phyloP scores from a whole-genome alignment of 495 filamentous ascomycete genomes.

The Penicillium maclennaniae region DNA sequence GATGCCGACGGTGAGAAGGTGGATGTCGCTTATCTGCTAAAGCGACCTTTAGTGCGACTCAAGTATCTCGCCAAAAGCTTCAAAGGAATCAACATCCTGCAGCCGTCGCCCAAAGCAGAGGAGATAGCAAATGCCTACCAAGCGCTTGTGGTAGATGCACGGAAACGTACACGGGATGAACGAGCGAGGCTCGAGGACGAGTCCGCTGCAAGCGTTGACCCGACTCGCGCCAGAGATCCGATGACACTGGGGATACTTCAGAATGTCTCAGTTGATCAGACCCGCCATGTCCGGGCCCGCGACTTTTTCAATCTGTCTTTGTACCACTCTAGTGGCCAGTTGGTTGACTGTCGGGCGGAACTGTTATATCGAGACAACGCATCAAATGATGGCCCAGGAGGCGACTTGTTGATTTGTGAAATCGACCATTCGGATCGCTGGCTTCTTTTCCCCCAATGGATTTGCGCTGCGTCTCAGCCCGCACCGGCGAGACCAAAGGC shows the following conservation, averaged over 20 bases:
- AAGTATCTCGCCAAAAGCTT: slow-evolving; percentile 85
- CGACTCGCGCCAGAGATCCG: slow-evolving; percentile 72
- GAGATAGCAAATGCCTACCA: slow-evolving; percentile 58
- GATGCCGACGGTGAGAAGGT: slow-evolving; percentile 80
- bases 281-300: slow-evolving; percentile 74
- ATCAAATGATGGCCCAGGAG: slow-evolving; percentile 49
- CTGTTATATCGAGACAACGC: slow-evolving; percentile 77
- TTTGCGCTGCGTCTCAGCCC: slow-evolving; percentile 66
- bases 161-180: slow-evolving; percentile 78
- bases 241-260: slow-evolving; percentile 66
- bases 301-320: slow-evolving; percentile 86
- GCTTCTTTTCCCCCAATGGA: slow-evolving; percentile 88
- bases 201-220: slow-evolving; percentile 77
- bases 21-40: slow-evolving; percentile 90
- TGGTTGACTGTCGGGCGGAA: slow-evolving; percentile 86
- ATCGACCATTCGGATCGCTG: slow-evolving; percentile 71
- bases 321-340: slow-evolving; percentile 82
- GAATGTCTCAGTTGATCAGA: slow-evolving; percentile 66
- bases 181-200: slow-evolving; percentile 85
- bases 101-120: slow-evolving; percentile 56
- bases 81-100: slow-evolving; percentile 59
- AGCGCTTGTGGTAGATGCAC: slow-evolving; percentile 69
- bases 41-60: slow-evolving; percentile 79
- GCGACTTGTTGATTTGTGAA: slow-evolving; percentile 89
- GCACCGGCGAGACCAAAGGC: slow-evolving; percentile 63